Evolutionary conservation across 2,329 filamentous ascomycete species (phyloP), one percentile per base, ranked within the genome.

Genomic region (Ampelomyces quisqualis): DNA sequence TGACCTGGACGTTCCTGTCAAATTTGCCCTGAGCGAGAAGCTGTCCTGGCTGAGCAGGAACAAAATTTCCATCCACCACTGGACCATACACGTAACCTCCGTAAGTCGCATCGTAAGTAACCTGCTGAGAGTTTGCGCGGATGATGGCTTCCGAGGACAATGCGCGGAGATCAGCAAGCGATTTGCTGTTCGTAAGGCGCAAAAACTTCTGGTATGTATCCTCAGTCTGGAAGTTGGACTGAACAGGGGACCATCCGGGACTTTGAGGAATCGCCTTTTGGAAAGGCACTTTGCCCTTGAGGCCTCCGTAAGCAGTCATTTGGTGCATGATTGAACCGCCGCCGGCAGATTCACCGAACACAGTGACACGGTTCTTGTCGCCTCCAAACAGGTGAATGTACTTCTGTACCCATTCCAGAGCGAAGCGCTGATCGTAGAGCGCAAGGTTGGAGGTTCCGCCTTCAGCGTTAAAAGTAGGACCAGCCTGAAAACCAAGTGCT

Each of bases 331-430:
- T 68, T 28, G 49, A 57, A 6, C 66, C 67, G 10, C 62, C 68
- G 23, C 68, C 68, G 24, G 68, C 68, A 9, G 55, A 62, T 36
- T 70, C 66, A 11, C 68, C 68, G 22, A 70, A 56, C 2, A 70
- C 53, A 0, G 68, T 71, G 6, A 71, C 67, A 17, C 57, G 53
- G 38, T 65, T 52, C 23, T 57, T 57, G 47, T 70, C 67, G 7
- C 68, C 68, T 15, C 68, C 68, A 34, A 71, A 71, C 2, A 60
- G 49, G 38, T 62, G 57, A 24, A 71, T 70, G 46, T 71, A 53
- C 20, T 68, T 44, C 34, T 70, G 66, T 1, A 71, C 48, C 69
- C 69, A 71, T 31, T 70, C 56, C 3, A 71, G 53, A 4, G 68
- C 68, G 40, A 69, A 57, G 21, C 68, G 58, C 37, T 71, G 69